Conservation (phyloP, 225 moss, liverwort and hornwort genomes). For the Marchantia paleacea region DNA sequence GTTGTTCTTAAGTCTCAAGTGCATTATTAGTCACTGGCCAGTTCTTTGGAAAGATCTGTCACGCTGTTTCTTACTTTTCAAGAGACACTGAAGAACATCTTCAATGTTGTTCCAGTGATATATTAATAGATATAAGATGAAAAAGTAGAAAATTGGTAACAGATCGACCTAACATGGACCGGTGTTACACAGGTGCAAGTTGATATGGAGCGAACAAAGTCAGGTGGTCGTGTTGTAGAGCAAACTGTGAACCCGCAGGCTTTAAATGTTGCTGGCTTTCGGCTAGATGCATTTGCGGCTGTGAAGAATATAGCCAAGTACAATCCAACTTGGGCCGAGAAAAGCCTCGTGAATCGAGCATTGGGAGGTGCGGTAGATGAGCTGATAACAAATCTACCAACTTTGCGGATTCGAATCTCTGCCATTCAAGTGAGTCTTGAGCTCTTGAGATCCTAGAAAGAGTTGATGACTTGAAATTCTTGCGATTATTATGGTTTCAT, state of each 20-base stretch:
- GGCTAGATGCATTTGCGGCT: conserved; percentile 82
- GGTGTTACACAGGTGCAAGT: conserved; percentile 70
- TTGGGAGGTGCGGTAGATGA: conserved; percentile 88
- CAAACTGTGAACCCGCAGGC: conserved; percentile 62
- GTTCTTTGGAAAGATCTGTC: no score
- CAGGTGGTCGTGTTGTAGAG: conserved; percentile 71
- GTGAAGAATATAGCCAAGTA: conserved; percentile 79
- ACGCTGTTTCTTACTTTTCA: not conserved
- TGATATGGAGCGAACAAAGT: conserved; percentile 65
- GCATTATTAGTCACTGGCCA: not conserved
- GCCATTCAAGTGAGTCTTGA: conserved; percentile 63
- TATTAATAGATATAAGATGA: not conserved
- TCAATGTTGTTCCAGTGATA: not conserved
- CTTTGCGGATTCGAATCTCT: conserved; percentile 71
- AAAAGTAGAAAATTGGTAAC: not conserved
- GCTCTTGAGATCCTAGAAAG: not conserved
- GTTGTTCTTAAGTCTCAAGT: not conserved
- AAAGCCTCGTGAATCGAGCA: conserved; percentile 44
- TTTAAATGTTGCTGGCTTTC: conserved; percentile 77
- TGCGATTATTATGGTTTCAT: no score
- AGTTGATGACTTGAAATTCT: no score
- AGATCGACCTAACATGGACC: not conserved
- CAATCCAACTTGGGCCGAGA: conserved; percentile 47
- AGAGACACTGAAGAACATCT: not conserved
- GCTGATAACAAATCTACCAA: conserved; percentile 66